A percentile compares a stretch with the other conserved stretches of the same genome.
Evolutionary conservation across 257 asterid genomes (phyloP).

Genomic region (Capsicum pubescens): DNA sequence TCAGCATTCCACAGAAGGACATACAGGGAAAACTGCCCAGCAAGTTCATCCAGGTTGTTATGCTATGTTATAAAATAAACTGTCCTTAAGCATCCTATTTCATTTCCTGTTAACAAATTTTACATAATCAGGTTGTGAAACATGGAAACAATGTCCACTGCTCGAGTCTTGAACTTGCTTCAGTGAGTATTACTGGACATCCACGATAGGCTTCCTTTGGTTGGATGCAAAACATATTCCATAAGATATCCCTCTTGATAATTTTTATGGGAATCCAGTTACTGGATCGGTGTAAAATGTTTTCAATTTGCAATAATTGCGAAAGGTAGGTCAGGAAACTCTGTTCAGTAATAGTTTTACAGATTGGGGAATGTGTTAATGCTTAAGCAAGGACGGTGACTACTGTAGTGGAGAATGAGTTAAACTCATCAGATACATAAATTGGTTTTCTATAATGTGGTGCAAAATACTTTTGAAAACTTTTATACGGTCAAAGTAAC

Average conservation of each 20-base stretch:
- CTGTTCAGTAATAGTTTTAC: not conserved
- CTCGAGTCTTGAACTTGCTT: conserved; percentile 85
- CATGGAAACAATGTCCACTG: conserved; percentile 97
- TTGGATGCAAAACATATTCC: not conserved
- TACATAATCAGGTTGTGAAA: conserved; percentile 67
- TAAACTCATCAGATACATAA: not conserved
- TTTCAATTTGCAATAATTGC: not conserved
- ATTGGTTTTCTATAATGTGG: not conserved
- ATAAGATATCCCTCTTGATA: conserved; percentile 1
- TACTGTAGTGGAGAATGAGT: not conserved
- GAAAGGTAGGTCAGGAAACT: not conserved
- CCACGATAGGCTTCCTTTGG: not conserved
- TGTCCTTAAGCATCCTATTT: conserved; percentile 32
- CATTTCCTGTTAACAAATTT: conserved; percentile 30
- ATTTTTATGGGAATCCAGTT: not conserved
- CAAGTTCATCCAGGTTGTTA: conserved; percentile 91
- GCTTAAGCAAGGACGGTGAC: not conserved
- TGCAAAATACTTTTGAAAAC: not conserved
- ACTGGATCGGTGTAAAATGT: not conserved
- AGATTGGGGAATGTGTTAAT: conserved; percentile 12
- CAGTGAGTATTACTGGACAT: conserved; percentile 60
- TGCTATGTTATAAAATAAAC: conserved; percentile 19
- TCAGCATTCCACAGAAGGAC: conserved; percentile 92
- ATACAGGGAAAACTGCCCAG: conserved; percentile 81
- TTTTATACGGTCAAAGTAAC: not conserved